Evolutionary conservation across 1,284 basidiomycete species (phyloP).

Genomic region (Ceratobasidium sp.): DNA sequence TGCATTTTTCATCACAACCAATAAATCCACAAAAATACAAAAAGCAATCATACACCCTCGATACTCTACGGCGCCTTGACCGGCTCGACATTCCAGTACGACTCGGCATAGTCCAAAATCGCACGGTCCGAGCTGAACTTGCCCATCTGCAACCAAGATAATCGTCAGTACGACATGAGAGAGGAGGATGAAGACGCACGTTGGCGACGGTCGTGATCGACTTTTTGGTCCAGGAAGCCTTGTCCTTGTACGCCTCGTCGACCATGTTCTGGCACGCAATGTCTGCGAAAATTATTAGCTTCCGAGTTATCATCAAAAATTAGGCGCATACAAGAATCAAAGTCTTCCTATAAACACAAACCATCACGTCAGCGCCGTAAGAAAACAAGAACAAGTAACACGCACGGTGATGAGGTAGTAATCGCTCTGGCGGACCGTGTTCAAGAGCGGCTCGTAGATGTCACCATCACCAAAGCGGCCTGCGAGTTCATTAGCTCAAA

Average conservation of each 20-base stretch:
- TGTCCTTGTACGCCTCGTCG: conserved; percentile 79
- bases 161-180: conserved; percentile 33
- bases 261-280: conserved; percentile 85
- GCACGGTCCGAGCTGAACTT: conserved; percentile 94
- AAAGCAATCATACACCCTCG: background rate
- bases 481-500: too few species aligned
- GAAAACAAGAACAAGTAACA: background rate
- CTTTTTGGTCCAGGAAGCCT: conserved; percentile 87
- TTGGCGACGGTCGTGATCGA: conserved; percentile 85
- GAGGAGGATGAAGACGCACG: conserved; percentile 54
- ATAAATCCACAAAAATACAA: background rate
- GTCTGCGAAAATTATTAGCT: conserved; percentile 59
- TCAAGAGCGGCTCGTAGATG: conserved; percentile 82
- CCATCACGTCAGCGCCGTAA: background rate
- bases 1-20: too few species aligned
- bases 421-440: conserved; percentile 81
- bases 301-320: conserved; percentile 20
- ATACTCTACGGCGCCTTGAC: conserved; percentile 34
- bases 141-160: conserved; percentile 74
- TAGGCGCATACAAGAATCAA: conserved; percentile 77
- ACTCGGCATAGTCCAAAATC: conserved; percentile 87
- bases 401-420: conserved; percentile 75
- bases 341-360: conserved; percentile 72
- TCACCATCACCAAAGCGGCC: conserved; percentile 66
- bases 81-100: conserved; percentile 76